Percentiles rank a stretch among this genome's conserved stretches.
Conservation (phyloP, 2,329 filamentous ascomycete genomes). For the Paracamarosporium sp. region DNA sequence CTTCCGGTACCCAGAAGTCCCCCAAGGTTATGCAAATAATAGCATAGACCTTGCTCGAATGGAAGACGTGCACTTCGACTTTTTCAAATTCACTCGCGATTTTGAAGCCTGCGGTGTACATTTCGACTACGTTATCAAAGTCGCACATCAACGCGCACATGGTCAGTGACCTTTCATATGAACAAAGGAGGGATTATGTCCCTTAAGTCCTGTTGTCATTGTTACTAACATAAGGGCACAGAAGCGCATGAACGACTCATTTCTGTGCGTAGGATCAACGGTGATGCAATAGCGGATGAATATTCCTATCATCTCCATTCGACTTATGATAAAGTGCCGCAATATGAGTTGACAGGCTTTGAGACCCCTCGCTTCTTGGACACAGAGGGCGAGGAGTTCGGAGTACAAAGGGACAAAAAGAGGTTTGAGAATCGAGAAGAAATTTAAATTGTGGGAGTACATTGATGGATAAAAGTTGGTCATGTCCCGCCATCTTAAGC, state of each 20-base stretch:
- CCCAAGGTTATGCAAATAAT: background rate
- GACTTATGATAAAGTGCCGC: background rate
- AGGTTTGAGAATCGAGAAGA: background rate
- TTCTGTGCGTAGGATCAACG: slow-evolving; percentile 3
- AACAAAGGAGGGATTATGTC: too few species aligned
- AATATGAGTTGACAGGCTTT: background rate
- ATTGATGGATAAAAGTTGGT: background rate
- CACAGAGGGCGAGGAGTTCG: background rate
- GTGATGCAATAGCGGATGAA: slow-evolving; percentile 3
- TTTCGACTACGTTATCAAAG: slow-evolving; percentile 1
- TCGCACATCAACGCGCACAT: background rate
- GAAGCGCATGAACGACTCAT: slow-evolving; percentile 1
- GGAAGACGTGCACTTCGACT: slow-evolving; percentile 4
- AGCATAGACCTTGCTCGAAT: background rate
- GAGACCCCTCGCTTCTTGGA: background rate
- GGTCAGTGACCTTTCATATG: too few species aligned
- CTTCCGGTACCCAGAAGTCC: background rate
- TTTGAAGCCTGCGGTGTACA: background rate
- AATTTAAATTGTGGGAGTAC: background rate
- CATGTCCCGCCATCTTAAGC: background rate
- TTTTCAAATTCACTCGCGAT: background rate
- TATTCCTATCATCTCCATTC: background rate
- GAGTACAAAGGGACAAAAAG: background rate
- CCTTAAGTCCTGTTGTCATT: background rate
- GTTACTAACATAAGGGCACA: background rate